Conservation (phyloP, 2,329 filamentous ascomycete species). For the Phaeosphaeriaceae sp. region DNA sequence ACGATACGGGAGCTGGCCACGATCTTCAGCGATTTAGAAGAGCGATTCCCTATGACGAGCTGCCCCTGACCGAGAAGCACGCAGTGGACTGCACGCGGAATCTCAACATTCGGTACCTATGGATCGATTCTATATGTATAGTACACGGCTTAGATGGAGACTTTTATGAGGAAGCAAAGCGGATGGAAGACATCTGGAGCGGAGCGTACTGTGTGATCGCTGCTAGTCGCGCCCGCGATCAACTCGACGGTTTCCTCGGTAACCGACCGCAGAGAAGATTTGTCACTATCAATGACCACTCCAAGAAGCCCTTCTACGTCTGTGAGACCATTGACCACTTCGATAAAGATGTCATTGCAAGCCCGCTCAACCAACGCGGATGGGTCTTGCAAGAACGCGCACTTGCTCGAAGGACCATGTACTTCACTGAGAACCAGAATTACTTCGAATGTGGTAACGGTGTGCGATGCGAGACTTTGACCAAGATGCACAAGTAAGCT, state of each 20-base stretch:
- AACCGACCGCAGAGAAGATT: slow-evolving; percentile 4
- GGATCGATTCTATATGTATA: slow-evolving; percentile 35
- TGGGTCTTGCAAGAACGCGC: slow-evolving; percentile 41
- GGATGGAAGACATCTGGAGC: slow-evolving; percentile 28
- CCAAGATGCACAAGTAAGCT: slow-evolving; percentile 25
- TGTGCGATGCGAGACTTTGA: slow-evolving; percentile 27
- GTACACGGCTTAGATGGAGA: slow-evolving; percentile 27
- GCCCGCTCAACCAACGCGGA: slow-evolving; percentile 23
- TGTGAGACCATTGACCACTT: slow-evolving; percentile 31
- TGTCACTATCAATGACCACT: slow-evolving; percentile 2
- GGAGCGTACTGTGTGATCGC: slow-evolving; percentile 24
- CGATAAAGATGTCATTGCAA: slow-evolving; percentile 22
- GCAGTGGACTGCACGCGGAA: slow-evolving; percentile 20
- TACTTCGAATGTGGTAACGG: slow-evolving; percentile 38
- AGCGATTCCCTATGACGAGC: slow-evolving; percentile 7
- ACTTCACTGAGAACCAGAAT: slow-evolving; percentile 31
- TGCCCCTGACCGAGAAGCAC: slow-evolving; percentile 23
- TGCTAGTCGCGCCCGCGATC: slow-evolving; percentile 18
- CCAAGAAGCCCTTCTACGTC: slow-evolving; percentile 17
- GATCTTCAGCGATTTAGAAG: slow-evolving; percentile 1
- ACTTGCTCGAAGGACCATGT: slow-evolving; percentile 33
- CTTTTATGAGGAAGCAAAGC: slow-evolving; percentile 20
- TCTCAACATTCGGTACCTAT: slow-evolving; percentile 25
- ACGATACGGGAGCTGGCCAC: neutral
- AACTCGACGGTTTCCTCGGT: slow-evolving; percentile 15